Evolutionary conservation across 1,284 basidiomycete genomes (phyloP).

Genomic region (Moesziomyces sp.): DNA sequence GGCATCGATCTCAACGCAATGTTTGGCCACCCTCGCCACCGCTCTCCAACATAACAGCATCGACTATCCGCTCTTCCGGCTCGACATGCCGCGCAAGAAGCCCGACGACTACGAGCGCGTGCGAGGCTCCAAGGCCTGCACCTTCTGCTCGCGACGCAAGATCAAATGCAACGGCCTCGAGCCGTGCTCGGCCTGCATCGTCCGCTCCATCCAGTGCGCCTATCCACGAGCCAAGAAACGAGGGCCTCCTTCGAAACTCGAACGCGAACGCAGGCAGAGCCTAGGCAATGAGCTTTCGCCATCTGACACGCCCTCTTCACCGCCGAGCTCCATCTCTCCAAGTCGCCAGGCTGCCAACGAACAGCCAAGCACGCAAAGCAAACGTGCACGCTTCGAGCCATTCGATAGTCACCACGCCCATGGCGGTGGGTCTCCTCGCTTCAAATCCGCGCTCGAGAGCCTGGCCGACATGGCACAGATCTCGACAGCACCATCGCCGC

Average conservation of each 20-base stretch:
- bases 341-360: background rate
- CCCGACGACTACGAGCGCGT: constrained; percentile 12
- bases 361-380: too few species aligned
- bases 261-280: background rate
- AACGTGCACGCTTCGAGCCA: background rate
- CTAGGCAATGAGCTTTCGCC: background rate
- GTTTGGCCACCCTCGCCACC: too few species aligned
- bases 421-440: background rate
- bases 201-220: constrained; percentile 1
- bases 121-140: constrained; percentile 18
- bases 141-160: constrained; percentile 19
- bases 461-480: background rate
- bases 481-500: background rate
- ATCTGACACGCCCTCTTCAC: background rate
- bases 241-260: constrained; percentile 13
- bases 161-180: constrained; percentile 15
- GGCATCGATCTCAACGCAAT: too few species aligned
- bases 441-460: background rate
- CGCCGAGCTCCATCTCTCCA: background rate
- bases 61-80: too few species aligned
- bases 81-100: constrained; percentile 11
- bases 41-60: too few species aligned
- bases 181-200: constrained; percentile 8
- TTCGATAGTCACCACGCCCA: background rate
- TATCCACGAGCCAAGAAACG: constrained; percentile 15